Evolutionary conservation across 805 yeast species (phyloP).

Genomic region (Candida suzukii): DNA sequence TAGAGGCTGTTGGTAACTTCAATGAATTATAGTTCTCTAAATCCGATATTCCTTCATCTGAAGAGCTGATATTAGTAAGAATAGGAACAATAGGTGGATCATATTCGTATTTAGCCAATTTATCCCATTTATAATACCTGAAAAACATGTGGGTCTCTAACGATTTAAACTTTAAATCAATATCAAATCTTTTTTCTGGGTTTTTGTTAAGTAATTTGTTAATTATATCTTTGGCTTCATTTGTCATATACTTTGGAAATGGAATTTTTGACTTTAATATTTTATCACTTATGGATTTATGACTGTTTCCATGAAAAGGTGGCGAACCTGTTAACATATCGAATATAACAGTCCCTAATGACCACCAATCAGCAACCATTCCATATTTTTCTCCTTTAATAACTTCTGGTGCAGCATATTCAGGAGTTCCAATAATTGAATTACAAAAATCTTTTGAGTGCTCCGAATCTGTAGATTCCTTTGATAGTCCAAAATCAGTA

Average conservation of each 20-base stretch:
- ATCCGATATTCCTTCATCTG: background rate
- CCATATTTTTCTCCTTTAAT: constrained; percentile 71
- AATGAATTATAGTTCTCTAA: too few species aligned
- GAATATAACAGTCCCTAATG: constrained; percentile 70
- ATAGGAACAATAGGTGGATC: constrained; percentile 69
- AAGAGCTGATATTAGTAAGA: background rate
- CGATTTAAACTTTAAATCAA: constrained; percentile 41
- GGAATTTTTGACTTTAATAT: constrained; percentile 57
- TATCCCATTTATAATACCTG: constrained; percentile 63
- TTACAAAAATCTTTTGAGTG: constrained; percentile 34
- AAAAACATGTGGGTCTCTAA: constrained; percentile 65
- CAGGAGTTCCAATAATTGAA: constrained; percentile 69
- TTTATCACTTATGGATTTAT: constrained; percentile 63
- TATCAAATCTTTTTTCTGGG: constrained; percentile 53
- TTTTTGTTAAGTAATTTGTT: constrained; percentile 60
- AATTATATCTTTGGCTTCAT: constrained; percentile 70
- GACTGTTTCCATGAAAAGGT: constrained; percentile 78
- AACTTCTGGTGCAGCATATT: constrained; percentile 86
- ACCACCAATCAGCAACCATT: constrained; percentile 82
- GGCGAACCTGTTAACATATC: constrained; percentile 81
- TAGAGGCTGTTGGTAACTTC: too few species aligned
- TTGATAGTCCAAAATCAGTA: constrained; percentile 80
- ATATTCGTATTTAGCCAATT: constrained; percentile 38
- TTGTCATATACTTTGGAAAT: constrained; percentile 64
- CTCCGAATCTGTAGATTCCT: constrained; percentile 28